Percentiles rank a stretch among this genome's conserved stretches.
These are phyloP conservation scores for Diutina scorzettiae DNA, from an alignment of 1,139 yeast genomes.

Conservation along the genomic window DNA sequence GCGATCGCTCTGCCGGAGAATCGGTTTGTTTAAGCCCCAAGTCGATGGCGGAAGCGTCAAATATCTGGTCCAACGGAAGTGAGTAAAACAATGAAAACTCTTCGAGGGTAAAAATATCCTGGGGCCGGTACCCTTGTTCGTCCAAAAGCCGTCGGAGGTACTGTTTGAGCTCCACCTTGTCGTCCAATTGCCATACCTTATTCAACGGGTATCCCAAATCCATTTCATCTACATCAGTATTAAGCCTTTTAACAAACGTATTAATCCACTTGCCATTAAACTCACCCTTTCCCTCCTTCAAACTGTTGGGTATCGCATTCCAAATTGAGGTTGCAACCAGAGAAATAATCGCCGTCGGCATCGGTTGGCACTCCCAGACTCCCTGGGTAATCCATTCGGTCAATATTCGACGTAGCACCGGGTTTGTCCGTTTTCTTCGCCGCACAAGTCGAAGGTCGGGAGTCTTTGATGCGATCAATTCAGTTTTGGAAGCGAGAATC, in stretches of 20 bases:
- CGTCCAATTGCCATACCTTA: slow-evolving; percentile 53
- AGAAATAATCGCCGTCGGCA: slow-evolving; percentile 51
- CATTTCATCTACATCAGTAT: slow-evolving; percentile 38
- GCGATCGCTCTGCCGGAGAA: slow-evolving; percentile 38
- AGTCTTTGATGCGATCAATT: slow-evolving; percentile 45
- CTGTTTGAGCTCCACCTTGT: slow-evolving; percentile 31
- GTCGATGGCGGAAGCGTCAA: slow-evolving; percentile 35
- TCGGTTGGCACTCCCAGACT: slow-evolving; percentile 55
- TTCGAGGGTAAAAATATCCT: slow-evolving; percentile 47
- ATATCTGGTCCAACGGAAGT: slow-evolving; percentile 49
- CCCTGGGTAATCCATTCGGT: slow-evolving; percentile 63
- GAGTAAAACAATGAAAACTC: slow-evolving; percentile 52
- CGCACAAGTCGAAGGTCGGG: slow-evolving; percentile 44
- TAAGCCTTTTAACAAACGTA: slow-evolving; percentile 42
- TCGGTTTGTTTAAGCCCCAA: slow-evolving; percentile 33
- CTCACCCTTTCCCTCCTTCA: slow-evolving; percentile 52
- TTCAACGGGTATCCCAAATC: slow-evolving; percentile 30
- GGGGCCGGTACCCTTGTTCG: slow-evolving; percentile 29
- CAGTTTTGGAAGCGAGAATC: slow-evolving; percentile 45
- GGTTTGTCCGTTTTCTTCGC: slow-evolving; percentile 44
- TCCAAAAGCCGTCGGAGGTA: slow-evolving; percentile 22
- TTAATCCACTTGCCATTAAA: slow-evolving; percentile 58
- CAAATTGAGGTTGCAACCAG: slow-evolving; percentile 56
- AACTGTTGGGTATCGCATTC: slow-evolving; percentile 42
- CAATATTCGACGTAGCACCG: slow-evolving; percentile 42